phyloP scores from a whole-genome alignment of 148 eudicot genomes.

The Heliamphora exappendiculata region DNA sequence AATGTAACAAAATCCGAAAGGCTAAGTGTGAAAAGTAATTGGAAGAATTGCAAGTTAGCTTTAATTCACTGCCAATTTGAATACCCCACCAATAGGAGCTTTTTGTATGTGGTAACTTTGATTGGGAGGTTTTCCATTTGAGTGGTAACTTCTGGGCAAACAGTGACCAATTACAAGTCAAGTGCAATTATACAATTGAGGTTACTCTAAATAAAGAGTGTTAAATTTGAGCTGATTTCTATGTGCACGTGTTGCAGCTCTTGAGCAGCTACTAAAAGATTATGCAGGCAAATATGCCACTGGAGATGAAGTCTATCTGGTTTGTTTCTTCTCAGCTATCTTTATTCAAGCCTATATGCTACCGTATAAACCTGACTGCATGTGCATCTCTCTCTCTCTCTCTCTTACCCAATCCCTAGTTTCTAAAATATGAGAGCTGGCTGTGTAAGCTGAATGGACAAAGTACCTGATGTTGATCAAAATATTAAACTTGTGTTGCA shows the following conservation, averaged over 20 bases:
- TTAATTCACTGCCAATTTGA: not conserved
- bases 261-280: slow-evolving; percentile 60
- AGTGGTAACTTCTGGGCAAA: not conserved
- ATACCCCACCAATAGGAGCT: not conserved
- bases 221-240: not conserved
- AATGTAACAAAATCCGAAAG: not conserved
- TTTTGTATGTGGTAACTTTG: not conserved
- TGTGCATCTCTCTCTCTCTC: not conserved
- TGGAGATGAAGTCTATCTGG: slow-evolving; percentile 81
- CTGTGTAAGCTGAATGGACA: not conserved
- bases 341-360: not conserved
- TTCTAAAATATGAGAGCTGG: not conserved
- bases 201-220: not conserved
- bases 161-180: not conserved
- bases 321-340: slow-evolving; percentile 22
- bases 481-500: not conserved
- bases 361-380: not conserved
- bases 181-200: not conserved
- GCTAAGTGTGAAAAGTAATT: not conserved
- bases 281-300: slow-evolving; percentile 88
- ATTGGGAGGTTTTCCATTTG: not conserved
- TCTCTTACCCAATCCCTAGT: not conserved
- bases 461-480: not conserved
- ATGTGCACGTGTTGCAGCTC: slow-evolving; percentile 38
- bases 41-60: not conserved